phyloP scores from a whole-genome alignment of 2,329 filamentous ascomycete genomes.

The Aspergillus sp. region DNA sequence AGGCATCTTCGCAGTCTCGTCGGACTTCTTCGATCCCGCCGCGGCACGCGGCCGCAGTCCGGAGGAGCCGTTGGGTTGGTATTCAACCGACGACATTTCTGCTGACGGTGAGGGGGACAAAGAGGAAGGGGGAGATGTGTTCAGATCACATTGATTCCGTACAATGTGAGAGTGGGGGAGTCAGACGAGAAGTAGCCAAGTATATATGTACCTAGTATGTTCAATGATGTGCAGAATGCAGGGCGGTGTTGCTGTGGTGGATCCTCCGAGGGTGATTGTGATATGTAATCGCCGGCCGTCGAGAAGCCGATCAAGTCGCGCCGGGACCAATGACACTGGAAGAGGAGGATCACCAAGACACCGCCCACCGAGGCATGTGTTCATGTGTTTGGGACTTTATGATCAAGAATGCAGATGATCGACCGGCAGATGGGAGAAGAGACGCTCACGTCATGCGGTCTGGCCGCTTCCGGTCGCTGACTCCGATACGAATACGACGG shows the following conservation, averaged over 20 bases:
- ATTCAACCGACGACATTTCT: constrained; percentile 33
- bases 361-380: not conserved
- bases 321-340: not conserved
- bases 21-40: constrained; percentile 20
- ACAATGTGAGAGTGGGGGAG: not conserved
- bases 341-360: not conserved
- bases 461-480: not conserved
- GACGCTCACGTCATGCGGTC: not conserved
- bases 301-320: not conserved
- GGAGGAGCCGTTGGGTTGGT: constrained; percentile 23
- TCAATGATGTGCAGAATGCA: not conserved
- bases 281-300: not conserved
- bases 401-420: not conserved
- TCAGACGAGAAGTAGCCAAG: not conserved
- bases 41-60: constrained; percentile 34
- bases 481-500: not conserved
- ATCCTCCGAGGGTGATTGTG: not conserved
- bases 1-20: constrained; percentile 24
- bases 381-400: not conserved
- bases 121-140: not conserved
- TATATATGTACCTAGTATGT: too few relatives aligned
- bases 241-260: not conserved
- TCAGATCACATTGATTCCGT: constrained; percentile 19
- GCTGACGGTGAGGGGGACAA: constrained; percentile 7
- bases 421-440: not conserved